A percentile compares a stretch with the other conserved stretches of the same genome.
Conservation (phyloP, 306 rosid genomes). For the Acacia confusa region DNA sequence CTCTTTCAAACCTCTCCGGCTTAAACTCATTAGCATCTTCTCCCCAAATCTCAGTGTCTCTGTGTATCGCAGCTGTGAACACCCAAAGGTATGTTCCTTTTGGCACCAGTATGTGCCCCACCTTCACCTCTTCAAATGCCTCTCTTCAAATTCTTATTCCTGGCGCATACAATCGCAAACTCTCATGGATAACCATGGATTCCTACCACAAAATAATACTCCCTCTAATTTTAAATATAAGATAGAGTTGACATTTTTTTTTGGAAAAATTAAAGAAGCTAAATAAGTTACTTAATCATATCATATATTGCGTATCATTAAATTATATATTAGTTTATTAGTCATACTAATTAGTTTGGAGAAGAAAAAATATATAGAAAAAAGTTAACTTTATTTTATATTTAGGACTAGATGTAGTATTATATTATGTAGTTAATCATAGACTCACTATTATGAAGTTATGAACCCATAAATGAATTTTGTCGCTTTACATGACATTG, state of each 20-base stretch:
- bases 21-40: conserved; percentile 32
- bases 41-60: conserved; percentile 42
- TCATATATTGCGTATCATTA: too few relatives aligned
- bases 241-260: too few relatives aligned
- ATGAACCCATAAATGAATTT: neutral
- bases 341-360: too few relatives aligned
- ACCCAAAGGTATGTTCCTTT: conserved; percentile 37
- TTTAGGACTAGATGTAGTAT: too few relatives aligned
- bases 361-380: too few relatives aligned
- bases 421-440: neutral
- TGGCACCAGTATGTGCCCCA: conserved; percentile 32
- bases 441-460: neutral
- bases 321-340: too few relatives aligned
- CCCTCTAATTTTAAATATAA: too few relatives aligned
- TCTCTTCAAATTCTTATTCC: conserved; percentile 32
- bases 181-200: conserved; percentile 48
- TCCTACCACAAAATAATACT: conserved; percentile 22
- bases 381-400: too few relatives aligned
- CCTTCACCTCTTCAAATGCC: conserved; percentile 29
- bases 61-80: conserved; percentile 25
- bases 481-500: neutral
- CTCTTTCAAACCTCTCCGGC: conserved; percentile 37
- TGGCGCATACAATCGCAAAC: conserved; percentile 38
- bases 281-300: too few relatives aligned
- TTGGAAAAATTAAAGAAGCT: too few relatives aligned